Conservation (phyloP, 2,329 filamentous ascomycete genomes). For the Talaromyces sp. region DNA sequence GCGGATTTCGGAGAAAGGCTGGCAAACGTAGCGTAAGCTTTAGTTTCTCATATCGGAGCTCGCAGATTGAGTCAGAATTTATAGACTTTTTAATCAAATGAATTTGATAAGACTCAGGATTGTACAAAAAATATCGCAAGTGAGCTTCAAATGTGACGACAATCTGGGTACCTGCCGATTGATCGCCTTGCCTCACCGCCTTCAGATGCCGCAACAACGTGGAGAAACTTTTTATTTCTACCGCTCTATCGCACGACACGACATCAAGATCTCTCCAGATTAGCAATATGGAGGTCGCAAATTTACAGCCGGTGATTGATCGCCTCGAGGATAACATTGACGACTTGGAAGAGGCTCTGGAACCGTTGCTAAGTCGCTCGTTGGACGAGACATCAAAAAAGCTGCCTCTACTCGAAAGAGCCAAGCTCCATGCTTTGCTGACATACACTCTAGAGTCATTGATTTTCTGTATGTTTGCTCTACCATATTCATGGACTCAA, state of each 20-base stretch:
- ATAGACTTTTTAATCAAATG: background rate
- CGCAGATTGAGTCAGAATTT: too few species aligned
- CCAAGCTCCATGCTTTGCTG: constrained; percentile 84
- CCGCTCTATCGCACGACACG: background rate
- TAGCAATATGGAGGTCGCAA: constrained; percentile 51
- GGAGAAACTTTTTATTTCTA: constrained; percentile 6
- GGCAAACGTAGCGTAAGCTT: background rate
- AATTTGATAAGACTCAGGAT: background rate
- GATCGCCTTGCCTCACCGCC: constrained; percentile 16
- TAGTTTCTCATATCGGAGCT: background rate
- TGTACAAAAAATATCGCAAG: background rate
- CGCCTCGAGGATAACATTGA: constrained; percentile 76
- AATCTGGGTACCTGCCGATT: background rate
- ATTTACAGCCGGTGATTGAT: constrained; percentile 66
- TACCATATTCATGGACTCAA: background rate
- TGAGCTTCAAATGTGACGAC: constrained; percentile 5
- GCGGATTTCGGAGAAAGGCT: background rate
- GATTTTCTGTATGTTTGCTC: constrained; percentile 66
- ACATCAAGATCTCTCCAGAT: background rate
- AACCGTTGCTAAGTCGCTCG: constrained; percentile 65
- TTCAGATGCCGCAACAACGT: constrained; percentile 7
- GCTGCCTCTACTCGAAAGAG: constrained; percentile 87
- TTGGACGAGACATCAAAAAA: constrained; percentile 69
- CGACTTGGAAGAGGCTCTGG: constrained; percentile 68
- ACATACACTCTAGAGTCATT: constrained; percentile 89